Evolutionary conservation across 192 early-diverging fungal genomes (phyloP).

Genomic region (Spinellus fusiger): DNA sequence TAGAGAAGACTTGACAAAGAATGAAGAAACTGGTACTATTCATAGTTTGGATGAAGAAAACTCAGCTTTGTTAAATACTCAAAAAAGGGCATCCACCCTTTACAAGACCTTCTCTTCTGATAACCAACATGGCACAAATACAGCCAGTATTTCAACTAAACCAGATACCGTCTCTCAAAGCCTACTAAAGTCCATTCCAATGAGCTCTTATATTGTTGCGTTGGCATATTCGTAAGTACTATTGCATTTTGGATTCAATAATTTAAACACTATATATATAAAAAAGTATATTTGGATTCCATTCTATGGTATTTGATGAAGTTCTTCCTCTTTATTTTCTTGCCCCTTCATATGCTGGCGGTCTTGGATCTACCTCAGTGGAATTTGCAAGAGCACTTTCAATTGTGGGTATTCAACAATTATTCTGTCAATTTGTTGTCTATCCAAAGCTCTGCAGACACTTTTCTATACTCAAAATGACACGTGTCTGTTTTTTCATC

Average conservation of each 20-base stretch:
- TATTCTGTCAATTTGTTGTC: conserved; percentile 38
- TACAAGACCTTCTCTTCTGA: no score
- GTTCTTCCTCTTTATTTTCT: conserved; percentile 25
- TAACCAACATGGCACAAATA: no score
- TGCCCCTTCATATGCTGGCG: conserved; percentile 30
- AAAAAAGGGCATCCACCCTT: conserved; percentile 1
- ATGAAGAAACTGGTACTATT: not conserved
- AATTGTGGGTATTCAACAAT: conserved; percentile 33
- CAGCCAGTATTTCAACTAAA: no score
- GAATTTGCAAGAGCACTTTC: conserved; percentile 41
- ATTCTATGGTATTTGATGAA: conserved; percentile 48
- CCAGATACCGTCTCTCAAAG: not conserved
- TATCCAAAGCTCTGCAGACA: conserved; percentile 35
- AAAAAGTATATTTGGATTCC: conserved; percentile 36
- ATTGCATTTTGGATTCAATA: not conserved
- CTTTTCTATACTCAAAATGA: conserved; percentile 31
- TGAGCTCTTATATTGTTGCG: conserved; percentile 5
- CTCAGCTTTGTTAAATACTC: not conserved
- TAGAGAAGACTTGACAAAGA: not conserved
- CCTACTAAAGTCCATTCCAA: not conserved
- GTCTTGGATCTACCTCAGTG: conserved; percentile 34
- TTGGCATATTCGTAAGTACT: conserved; percentile 21
- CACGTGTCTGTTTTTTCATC: conserved; percentile 24
- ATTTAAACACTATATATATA: not conserved
- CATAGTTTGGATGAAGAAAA: no score